These are phyloP conservation scores for Salix dunnii DNA, from an alignment of 345 rosid genomes.

Conservation along the genomic window DNA sequence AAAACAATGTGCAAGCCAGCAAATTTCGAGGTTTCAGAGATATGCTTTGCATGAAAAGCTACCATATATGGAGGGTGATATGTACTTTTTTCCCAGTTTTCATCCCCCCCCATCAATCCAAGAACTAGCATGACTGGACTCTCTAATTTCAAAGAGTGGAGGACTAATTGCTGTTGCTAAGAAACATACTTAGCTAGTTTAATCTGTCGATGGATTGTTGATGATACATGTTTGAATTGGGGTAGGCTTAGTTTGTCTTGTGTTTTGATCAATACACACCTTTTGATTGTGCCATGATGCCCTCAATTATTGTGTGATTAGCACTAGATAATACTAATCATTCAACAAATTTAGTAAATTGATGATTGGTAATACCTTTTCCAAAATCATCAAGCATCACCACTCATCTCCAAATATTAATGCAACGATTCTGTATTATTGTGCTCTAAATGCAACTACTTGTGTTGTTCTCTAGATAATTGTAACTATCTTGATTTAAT, in stretches of 20 bases:
- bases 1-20: neutral
- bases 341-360: neutral
- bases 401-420: neutral
- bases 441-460: neutral
- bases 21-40: neutral
- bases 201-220: too few relatives aligned
- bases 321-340: neutral
- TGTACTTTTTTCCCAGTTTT: neutral
- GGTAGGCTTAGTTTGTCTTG: neutral
- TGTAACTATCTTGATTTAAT: neutral
- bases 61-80: slow-evolving; percentile 4
- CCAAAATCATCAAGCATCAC: neutral
- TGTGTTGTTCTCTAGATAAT: too few relatives aligned
- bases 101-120: neutral
- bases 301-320: neutral
- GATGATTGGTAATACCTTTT: neutral
- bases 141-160: too few relatives aligned
- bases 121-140: too few relatives aligned
- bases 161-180: too few relatives aligned
- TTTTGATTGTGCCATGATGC: neutral
- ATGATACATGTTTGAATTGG: neutral
- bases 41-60: slow-evolving; percentile 8
- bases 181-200: too few relatives aligned
- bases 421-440: neutral
- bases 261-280: too few relatives aligned